Percentiles rank a stretch among this genome's conserved stretches.
Evolutionary conservation across 768 basidiomycete genomes (phyloP).

Genomic region (Tylopilus balloui): DNA sequence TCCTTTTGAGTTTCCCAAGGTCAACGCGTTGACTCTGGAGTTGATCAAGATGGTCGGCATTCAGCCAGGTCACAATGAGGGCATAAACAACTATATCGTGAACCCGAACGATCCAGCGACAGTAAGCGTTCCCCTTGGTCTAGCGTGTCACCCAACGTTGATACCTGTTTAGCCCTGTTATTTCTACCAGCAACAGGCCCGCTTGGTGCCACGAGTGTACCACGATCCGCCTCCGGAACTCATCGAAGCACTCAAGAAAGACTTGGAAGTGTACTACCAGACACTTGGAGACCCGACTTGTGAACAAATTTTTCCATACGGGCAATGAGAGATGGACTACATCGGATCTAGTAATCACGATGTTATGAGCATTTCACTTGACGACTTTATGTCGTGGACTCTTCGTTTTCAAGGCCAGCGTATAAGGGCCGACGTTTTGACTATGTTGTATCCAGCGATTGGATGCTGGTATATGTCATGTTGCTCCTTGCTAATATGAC

Average conservation of each 20-base stretch:
- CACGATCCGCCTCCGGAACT: conserved; percentile 14
- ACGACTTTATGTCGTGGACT: too few species aligned
- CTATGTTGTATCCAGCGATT: too few species aligned
- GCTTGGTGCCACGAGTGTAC: conserved; percentile 11
- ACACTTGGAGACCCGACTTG: neutral
- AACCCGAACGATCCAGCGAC: conserved; percentile 5
- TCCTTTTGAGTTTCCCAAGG: conserved; percentile 2
- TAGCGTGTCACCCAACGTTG: neutral
- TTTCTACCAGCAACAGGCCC: conserved; percentile 15
- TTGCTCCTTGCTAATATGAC: too few species aligned
- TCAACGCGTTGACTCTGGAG: too few species aligned
- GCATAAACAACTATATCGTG: conserved; percentile 10
- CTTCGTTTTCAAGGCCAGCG: too few species aligned
- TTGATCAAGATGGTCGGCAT: conserved; percentile 2
- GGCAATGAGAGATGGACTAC: too few species aligned
- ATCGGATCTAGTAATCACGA: too few species aligned
- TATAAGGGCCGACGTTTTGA: too few species aligned
- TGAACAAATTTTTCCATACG: neutral
- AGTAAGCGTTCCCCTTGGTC: conserved; percentile 1
- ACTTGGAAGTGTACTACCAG: neutral
- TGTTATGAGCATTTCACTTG: too few species aligned
- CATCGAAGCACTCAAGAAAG: neutral
- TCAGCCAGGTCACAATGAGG: conserved; percentile 14
- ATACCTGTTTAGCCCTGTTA: conserved; percentile 13
- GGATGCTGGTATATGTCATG: too few species aligned